Percentiles rank a stretch among this genome's conserved stretches.
Evolutionary conservation across 257 asterid genomes (phyloP).

Genomic region (Plantago major): DNA sequence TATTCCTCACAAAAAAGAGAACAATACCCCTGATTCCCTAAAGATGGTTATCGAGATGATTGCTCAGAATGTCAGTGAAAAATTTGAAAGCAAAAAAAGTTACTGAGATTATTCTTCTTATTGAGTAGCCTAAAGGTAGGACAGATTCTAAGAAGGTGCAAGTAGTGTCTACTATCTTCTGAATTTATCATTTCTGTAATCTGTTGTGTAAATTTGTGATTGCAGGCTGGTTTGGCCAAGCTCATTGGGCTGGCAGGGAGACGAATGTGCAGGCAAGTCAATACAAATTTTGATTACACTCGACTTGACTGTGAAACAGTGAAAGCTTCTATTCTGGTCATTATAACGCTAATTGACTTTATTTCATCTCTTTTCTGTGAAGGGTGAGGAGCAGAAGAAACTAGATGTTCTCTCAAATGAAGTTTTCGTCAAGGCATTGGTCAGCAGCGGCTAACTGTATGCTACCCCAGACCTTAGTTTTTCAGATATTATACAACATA

Average conservation of each 20-base stretch:
- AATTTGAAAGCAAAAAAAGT: no score
- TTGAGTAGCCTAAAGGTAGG: no score
- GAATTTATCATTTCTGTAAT: no score
- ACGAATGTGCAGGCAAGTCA: conserved; percentile 86
- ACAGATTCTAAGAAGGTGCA: no score
- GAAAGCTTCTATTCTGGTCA: neutral
- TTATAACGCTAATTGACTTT: conserved; percentile 6
- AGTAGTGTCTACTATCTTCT: no score
- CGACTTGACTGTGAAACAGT: neutral
- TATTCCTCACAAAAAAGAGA: no score
- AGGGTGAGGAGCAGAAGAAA: conserved; percentile 98
- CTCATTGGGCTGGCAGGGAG: conserved; percentile 99
- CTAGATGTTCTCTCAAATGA: conserved; percentile 93
- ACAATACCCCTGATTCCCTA: no score
- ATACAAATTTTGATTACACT: neutral
- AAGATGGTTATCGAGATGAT: no score
- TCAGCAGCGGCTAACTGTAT: conserved; percentile 94
- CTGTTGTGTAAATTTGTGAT: conserved; percentile 13
- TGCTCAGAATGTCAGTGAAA: no score
- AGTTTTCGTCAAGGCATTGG: conserved; percentile 83
- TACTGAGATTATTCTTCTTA: no score
- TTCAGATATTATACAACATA: neutral
- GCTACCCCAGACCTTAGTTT: conserved; percentile 16
- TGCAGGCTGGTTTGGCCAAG: conserved; percentile 94
- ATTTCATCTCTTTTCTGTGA: conserved; percentile 16